A percentile compares a stretch with the other conserved stretches of the same genome.
Evolutionary conservation across 2,329 filamentous ascomycete species (phyloP).

Genomic region (Aspergillus spinulosporus): DNA sequence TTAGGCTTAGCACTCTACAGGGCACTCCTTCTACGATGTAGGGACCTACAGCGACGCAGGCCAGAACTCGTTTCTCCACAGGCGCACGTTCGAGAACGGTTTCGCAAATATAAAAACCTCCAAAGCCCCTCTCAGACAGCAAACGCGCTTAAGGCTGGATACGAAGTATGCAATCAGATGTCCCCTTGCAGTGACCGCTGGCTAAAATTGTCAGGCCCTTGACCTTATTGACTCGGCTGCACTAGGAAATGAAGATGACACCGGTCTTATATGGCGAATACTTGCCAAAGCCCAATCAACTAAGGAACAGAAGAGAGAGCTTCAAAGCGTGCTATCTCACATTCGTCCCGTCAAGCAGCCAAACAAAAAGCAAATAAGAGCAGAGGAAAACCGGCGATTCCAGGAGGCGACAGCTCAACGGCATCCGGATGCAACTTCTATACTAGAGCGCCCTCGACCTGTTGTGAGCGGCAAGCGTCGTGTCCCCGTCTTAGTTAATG

Average conservation of each 20-base stretch:
- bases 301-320: slow-evolving; percentile 24
- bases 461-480: slow-evolving; percentile 39
- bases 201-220: slow-evolving; percentile 34
- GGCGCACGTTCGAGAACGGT: slow-evolving; percentile 37
- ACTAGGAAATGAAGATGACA: slow-evolving; percentile 28
- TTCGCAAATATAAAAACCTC: slow-evolving; percentile 40
- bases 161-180: slow-evolving; percentile 34
- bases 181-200: neutral
- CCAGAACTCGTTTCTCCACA: slow-evolving; percentile 28
- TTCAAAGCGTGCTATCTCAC: slow-evolving; percentile 23
- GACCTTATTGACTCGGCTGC: slow-evolving; percentile 39
- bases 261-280: slow-evolving; percentile 28
- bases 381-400: slow-evolving; percentile 26
- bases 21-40: slow-evolving; percentile 47
- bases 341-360: slow-evolving; percentile 24
- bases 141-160: slow-evolving; percentile 44
- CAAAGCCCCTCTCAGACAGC: slow-evolving; percentile 42
- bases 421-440: slow-evolving; percentile 36
- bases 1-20: slow-evolving; percentile 48
- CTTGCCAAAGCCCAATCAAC: slow-evolving; percentile 27
- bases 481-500: slow-evolving; percentile 44
- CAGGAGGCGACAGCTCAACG: slow-evolving; percentile 31
- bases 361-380: slow-evolving; percentile 26
- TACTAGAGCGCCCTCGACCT: slow-evolving; percentile 38
- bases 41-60: slow-evolving; percentile 28